phyloP scores from a whole-genome alignment of 148 eudicot species.

The Rhododendron williamsianum region DNA sequence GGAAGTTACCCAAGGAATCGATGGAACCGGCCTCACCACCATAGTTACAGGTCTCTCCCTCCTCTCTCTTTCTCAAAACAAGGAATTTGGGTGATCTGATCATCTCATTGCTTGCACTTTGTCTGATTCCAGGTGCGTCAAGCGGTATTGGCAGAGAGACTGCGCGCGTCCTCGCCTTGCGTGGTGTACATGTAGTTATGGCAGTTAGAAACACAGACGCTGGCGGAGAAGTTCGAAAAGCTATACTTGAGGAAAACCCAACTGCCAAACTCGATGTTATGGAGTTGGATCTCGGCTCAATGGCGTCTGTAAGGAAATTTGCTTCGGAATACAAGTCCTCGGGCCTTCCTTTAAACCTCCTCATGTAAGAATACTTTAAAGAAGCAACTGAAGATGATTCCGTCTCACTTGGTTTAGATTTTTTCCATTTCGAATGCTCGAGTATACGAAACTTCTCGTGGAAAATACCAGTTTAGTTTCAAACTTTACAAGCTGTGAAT shows the following conservation, averaged over 20 bases:
- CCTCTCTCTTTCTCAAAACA: not conserved
- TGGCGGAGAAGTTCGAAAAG: slow-evolving; percentile 42
- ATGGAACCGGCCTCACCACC: not conserved
- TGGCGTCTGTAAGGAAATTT: slow-evolving; percentile 66
- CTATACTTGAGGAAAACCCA: slow-evolving; percentile 59
- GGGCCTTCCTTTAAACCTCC: slow-evolving; percentile 56
- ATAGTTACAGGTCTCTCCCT: not conserved
- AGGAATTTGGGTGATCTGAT: not conserved
- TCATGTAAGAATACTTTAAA: slow-evolving; percentile 48
- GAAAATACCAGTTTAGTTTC: not conserved
- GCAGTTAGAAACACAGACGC: slow-evolving; percentile 60
- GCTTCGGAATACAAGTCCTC: slow-evolving; percentile 49
- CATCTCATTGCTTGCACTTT: not conserved
- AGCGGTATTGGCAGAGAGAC: slow-evolving; percentile 86
- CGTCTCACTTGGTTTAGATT: not conserved
- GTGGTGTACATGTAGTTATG: slow-evolving; percentile 82
- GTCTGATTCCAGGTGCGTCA: slow-evolving; percentile 53
- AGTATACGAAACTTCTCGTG: no score
- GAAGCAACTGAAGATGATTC: not conserved
- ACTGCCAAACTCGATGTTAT: slow-evolving; percentile 64
- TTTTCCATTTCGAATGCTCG: no score
- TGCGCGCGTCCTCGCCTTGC: slow-evolving; percentile 73
- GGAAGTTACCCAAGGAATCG: not conserved
- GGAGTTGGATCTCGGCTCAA: slow-evolving; percentile 82
- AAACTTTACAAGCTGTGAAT: not conserved